A percentile compares a stretch with the other conserved stretches of the same genome.
These are phyloP conservation scores for Hypoxylon sp. DNA, from an alignment of 2,329 filamentous ascomycete genomes.

Conservation along the genomic window DNA sequence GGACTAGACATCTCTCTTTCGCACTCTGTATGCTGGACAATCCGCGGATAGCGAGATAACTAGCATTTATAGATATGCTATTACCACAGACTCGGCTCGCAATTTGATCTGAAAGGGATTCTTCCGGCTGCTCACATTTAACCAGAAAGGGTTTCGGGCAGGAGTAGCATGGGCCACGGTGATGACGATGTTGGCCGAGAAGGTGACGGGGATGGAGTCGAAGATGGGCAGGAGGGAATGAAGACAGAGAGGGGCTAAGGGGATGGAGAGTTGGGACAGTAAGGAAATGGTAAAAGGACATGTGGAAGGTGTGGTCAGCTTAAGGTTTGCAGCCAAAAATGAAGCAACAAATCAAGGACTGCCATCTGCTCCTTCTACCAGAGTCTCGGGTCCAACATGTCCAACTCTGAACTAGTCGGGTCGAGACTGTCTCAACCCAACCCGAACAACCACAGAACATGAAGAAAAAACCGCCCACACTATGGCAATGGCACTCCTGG, in stretches of 20 bases:
- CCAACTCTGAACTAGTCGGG: slow-evolving; percentile 33
- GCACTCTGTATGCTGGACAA: slow-evolving; percentile 31
- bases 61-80: slow-evolving; percentile 35
- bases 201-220: slow-evolving; percentile 2
- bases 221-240: slow-evolving; percentile 4
- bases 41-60: slow-evolving; percentile 29
- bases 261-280: slow-evolving; percentile 27
- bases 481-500: no score
- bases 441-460: slow-evolving; percentile 8
- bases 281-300: background rate
- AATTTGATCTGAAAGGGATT: slow-evolving; percentile 1
- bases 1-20: slow-evolving; percentile 12
- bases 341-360: slow-evolving; percentile 50
- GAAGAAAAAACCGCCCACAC: no score
- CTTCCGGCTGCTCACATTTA: background rate
- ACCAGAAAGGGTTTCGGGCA: background rate
- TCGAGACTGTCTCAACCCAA: slow-evolving; percentile 38
- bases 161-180: background rate
- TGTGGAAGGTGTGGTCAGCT: slow-evolving; percentile 43
- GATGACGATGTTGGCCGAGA: background rate
- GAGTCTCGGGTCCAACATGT: slow-evolving; percentile 43
- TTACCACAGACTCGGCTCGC: slow-evolving; percentile 20
- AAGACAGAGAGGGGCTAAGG: slow-evolving; percentile 25
- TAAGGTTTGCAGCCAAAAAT: slow-evolving; percentile 49
- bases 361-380: slow-evolving; percentile 45